Conservation (phyloP, 2,329 filamentous ascomycete genomes). For the Exophiala xenobiotica region DNA sequence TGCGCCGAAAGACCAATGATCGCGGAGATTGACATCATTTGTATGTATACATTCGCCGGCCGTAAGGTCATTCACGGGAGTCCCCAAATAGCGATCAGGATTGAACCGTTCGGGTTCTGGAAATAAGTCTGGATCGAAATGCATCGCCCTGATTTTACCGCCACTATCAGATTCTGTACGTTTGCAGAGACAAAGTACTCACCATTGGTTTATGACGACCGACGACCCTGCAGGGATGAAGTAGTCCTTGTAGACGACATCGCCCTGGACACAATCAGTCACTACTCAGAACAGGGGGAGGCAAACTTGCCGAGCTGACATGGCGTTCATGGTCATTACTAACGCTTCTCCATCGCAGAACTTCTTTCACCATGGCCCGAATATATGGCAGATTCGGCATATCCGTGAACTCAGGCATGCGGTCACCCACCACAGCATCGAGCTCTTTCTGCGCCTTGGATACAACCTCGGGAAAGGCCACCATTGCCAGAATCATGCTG, state of each 20-base stretch:
- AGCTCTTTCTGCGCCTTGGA: conserved; percentile 2
- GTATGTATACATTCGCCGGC: not conserved
- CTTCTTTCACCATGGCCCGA: conserved; percentile 34
- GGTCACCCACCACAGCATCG: conserved; percentile 3
- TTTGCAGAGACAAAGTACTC: not conserved
- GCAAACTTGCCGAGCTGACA: not conserved
- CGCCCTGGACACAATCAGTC: not conserved
- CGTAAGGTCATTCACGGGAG: not conserved
- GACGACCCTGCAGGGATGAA: not conserved
- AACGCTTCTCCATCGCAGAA: conserved; percentile 33
- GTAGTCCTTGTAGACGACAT: not conserved
- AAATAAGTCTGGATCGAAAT: not conserved
- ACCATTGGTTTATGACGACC: not conserved
- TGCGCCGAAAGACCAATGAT: not conserved
- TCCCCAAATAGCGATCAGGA: not conserved
- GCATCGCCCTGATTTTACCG: not conserved
- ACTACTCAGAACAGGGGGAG: not conserved
- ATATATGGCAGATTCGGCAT: conserved; percentile 36
- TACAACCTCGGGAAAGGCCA: conserved; percentile 1
- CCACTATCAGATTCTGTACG: not conserved
- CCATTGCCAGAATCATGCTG: not conserved
- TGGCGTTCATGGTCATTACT: conserved; percentile 10
- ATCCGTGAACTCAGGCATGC: conserved; percentile 34
- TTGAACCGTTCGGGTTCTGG: not conserved
- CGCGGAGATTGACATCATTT: not conserved